Evolutionary conservation across 768 basidiomycete species (phyloP).

Genomic region (Kwoniella pini): DNA sequence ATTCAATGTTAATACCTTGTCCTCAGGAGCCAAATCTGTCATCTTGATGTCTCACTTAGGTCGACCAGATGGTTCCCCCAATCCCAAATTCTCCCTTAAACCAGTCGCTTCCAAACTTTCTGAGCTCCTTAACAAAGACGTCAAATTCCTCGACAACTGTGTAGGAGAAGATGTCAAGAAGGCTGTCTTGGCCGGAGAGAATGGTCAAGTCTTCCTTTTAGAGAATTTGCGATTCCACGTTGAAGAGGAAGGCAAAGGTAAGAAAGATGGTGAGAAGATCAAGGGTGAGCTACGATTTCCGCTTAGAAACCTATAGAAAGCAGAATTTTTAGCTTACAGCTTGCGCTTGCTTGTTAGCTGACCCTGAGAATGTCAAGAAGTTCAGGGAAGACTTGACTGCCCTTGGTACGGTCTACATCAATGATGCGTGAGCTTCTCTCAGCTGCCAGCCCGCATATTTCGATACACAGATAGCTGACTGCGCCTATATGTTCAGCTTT

Average conservation of each 20-base stretch:
- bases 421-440: slow-evolving; percentile 74
- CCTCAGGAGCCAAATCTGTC: slow-evolving; percentile 66
- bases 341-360: slow-evolving; percentile 56
- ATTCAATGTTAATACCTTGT: too few relatives aligned
- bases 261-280: slow-evolving; percentile 81
- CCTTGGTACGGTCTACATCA: slow-evolving; percentile 94
- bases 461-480: not conserved
- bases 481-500: slow-evolving; percentile 59
- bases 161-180: slow-evolving; percentile 83
- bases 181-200: slow-evolving; percentile 66
- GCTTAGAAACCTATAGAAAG: not conserved
- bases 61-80: slow-evolving; percentile 88
- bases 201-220: slow-evolving; percentile 72
- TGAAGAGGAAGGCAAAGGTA: slow-evolving; percentile 97
- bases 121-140: slow-evolving; percentile 68
- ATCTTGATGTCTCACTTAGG: slow-evolving; percentile 98
- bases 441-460: too few relatives aligned
- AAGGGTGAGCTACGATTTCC: slow-evolving; percentile 61
- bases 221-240: slow-evolving; percentile 99
- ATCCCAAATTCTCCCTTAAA: slow-evolving; percentile 84
- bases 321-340: not conserved
- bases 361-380: slow-evolving; percentile 71
- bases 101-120: slow-evolving; percentile 79
- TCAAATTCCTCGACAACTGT: slow-evolving; percentile 80
- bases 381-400: slow-evolving; percentile 87